Evolutionary conservation across 345 rosid genomes (phyloP).

Genomic region (Eutrema heterophyllum): DNA sequence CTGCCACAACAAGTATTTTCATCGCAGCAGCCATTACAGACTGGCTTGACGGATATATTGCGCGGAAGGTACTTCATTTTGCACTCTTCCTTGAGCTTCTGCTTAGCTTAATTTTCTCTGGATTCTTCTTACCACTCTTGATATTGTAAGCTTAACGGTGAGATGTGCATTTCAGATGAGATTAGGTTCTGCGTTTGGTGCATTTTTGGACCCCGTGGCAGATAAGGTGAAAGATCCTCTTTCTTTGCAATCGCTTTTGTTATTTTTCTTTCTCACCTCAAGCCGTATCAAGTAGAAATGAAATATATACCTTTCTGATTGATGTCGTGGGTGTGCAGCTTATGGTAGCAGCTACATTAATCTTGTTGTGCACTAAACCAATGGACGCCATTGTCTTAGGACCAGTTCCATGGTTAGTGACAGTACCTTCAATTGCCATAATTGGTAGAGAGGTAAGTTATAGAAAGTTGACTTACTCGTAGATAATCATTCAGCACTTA

Average conservation of each 20-base stretch:
- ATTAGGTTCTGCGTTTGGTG: slow-evolving; percentile 86
- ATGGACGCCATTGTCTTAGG: slow-evolving; percentile 50
- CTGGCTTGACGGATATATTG: slow-evolving; percentile 99
- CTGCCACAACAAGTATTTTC: slow-evolving; percentile 87
- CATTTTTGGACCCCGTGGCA: slow-evolving; percentile 98
- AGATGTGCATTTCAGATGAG: slow-evolving; percentile 63
- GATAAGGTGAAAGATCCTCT: slow-evolving; percentile 61
- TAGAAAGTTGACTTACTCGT: background rate
- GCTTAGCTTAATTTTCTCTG: background rate
- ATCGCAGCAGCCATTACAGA: slow-evolving; percentile 95
- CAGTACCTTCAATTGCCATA: slow-evolving; percentile 83
- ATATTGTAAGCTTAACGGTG: background rate
- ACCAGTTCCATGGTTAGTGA: slow-evolving; percentile 72
- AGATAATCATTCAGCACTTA: background rate
- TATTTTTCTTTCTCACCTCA: background rate
- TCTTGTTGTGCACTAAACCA: slow-evolving; percentile 80
- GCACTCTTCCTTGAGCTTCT: background rate
- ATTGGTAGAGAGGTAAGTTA: slow-evolving; percentile 89
- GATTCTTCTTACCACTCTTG: background rate
- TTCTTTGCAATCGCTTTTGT: background rate
- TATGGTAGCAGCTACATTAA: slow-evolving; percentile 96
- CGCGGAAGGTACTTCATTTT: slow-evolving; percentile 58
- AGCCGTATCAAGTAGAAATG: background rate
- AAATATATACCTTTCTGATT: background rate
- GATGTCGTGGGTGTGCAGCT: slow-evolving; percentile 49